Percentiles rank a stretch among this genome's conserved stretches.
Conservation (phyloP, 2,329 filamentous ascomycete species). For the Tolypocladium album region DNA sequence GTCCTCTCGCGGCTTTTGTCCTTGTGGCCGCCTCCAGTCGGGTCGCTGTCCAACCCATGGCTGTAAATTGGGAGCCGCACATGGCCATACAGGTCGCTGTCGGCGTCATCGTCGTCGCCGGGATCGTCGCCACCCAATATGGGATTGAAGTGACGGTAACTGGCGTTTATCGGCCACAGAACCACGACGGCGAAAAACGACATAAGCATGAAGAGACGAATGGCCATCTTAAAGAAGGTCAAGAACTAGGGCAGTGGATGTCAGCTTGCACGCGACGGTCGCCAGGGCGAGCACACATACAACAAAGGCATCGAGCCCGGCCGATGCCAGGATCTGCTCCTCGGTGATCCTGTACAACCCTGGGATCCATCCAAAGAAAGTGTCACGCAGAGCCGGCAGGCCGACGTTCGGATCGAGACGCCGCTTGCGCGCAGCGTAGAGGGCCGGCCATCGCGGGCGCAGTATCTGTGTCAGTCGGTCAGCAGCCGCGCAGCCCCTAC, state of each 20-base stretch:
- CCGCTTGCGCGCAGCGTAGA: conserved; percentile 83
- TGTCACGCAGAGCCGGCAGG: conserved; percentile 72
- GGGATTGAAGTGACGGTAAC: conserved; percentile 30
- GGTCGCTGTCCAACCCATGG: conserved; percentile 3
- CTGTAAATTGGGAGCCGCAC: not conserved
- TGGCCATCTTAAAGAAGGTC: conserved; percentile 91
- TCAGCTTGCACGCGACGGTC: conserved; percentile 6
- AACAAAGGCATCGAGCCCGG: conserved; percentile 90
- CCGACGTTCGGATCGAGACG: conserved; percentile 47
- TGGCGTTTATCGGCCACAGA: conserved; percentile 75
- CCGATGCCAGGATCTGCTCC: conserved; percentile 78
- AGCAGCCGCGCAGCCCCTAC: not conserved
- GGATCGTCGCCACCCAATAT: not conserved
- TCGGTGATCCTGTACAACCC: conserved; percentile 76
- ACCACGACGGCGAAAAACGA: conserved; percentile 73
- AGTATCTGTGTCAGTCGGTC: conserved; percentile 48
- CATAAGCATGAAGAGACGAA: conserved; percentile 69
- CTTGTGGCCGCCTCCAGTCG: conserved; percentile 20
- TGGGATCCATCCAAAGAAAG: conserved; percentile 88
- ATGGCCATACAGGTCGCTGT: conserved; percentile 1
- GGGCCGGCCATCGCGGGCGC: conserved; percentile 79
- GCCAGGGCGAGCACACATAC: conserved; percentile 31
- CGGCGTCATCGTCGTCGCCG: not conserved
- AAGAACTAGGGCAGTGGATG: conserved; percentile 48
- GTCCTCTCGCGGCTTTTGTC: conserved; percentile 20